These are phyloP conservation scores for Chlorella sp. DNA, from an alignment of 139 green algal species.

Conservation along the genomic window DNA sequence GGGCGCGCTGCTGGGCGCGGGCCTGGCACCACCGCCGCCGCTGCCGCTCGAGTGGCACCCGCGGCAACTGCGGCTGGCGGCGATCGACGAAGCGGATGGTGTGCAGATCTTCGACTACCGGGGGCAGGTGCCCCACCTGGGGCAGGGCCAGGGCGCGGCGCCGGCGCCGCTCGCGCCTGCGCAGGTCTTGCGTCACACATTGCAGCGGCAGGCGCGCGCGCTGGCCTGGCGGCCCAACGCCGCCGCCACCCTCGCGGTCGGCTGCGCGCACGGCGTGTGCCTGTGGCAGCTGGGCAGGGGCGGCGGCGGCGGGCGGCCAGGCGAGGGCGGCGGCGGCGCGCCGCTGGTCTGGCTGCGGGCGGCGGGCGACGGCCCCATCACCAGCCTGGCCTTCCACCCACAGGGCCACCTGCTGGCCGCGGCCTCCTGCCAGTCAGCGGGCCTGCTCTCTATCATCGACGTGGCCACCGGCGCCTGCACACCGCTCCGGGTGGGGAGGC, in stretches of 20 bases:
- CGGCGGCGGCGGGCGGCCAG: conserved; percentile 11
- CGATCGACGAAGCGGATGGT: no score
- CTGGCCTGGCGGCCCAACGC: conserved; percentile 14
- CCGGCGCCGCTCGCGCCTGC: conserved; percentile 1
- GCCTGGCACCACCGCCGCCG: no score
- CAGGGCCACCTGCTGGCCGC: conserved; percentile 32
- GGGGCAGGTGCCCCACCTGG: conserved; percentile 16
- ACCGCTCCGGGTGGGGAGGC: conserved; percentile 8
- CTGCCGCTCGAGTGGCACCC: no score
- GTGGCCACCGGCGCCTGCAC: conserved; percentile 19
- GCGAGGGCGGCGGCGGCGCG: background rate
- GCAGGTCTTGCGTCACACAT: conserved; percentile 15
- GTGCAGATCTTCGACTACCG: conserved; percentile 15
- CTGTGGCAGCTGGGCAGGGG: conserved; percentile 18
- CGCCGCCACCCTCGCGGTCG: conserved; percentile 18
- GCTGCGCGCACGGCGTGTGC: conserved; percentile 5
- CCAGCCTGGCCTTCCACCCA: conserved; percentile 27
- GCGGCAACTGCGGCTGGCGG: no score
- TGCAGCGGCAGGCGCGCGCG: conserved; percentile 5
- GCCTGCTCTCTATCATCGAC: conserved; percentile 25
- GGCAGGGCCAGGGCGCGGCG: background rate
- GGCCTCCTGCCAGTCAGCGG: background rate
- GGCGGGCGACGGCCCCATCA: background rate
- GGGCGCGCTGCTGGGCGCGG: no score
- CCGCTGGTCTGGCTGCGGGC: conserved; percentile 18